phyloP scores from a whole-genome alignment of 139 green algal species.

The Chlorella ohadii region DNA sequence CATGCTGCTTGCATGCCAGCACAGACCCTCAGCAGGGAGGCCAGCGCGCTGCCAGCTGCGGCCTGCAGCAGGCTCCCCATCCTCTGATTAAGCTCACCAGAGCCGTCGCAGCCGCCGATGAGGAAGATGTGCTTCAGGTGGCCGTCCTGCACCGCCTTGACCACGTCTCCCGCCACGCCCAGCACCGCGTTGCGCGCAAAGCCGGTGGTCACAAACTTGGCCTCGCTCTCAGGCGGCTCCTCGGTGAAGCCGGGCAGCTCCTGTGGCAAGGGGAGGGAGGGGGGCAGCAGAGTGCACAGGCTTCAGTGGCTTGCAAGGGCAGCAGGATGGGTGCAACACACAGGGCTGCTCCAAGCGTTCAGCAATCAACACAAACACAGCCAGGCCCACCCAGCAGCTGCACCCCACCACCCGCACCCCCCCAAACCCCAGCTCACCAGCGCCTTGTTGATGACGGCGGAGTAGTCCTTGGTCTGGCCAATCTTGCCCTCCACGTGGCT shows the following conservation, averaged over 20 bases:
- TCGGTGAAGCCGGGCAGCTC: constrained; percentile 41
- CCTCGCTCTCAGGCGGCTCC: constrained; percentile 12
- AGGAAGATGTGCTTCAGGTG: constrained; percentile 42
- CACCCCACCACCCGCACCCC: too few relatives aligned
- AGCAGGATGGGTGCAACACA: too few relatives aligned
- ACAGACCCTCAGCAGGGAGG: too few relatives aligned
- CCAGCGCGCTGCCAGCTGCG: too few relatives aligned
- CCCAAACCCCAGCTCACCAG: too few relatives aligned
- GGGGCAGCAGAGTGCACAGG: not conserved
- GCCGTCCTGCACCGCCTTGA: constrained; percentile 46
- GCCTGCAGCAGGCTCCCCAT: too few relatives aligned
- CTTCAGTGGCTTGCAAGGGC: too few relatives aligned
- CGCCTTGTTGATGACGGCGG: constrained; percentile 31
- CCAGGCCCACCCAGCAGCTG: not conserved
- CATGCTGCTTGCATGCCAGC: too few relatives aligned
- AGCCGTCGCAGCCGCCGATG: not conserved
- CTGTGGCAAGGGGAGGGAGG: not conserved
- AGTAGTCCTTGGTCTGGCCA: constrained; percentile 47
- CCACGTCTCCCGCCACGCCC: constrained; percentile 36
- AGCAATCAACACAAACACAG: too few relatives aligned
- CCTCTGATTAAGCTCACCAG: not conserved
- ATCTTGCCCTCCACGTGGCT: constrained; percentile 16
- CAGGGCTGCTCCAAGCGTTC: too few relatives aligned
- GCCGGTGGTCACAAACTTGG: constrained; percentile 44
- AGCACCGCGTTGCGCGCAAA: constrained; percentile 52